Conservation (phyloP, 2,329 filamentous ascomycete species). For the Anthostomella pinea region DNA sequence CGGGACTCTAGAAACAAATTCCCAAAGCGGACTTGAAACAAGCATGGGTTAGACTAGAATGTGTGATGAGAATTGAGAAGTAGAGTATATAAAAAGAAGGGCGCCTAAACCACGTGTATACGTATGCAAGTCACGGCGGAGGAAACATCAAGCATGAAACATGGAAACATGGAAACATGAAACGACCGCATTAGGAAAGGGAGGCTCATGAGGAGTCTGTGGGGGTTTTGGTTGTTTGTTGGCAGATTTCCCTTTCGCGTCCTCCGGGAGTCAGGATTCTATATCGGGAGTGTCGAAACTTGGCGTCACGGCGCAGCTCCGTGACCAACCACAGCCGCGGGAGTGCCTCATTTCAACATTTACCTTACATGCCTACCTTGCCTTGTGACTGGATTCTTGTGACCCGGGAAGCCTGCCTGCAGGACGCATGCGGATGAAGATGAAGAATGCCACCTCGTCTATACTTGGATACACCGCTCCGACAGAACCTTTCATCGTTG, state of each 20-base stretch:
- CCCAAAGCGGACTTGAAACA: conserved; percentile 3
- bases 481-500: too few relatives aligned
- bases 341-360: too few relatives aligned
- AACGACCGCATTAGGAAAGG: conserved; percentile 3
- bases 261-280: too few relatives aligned
- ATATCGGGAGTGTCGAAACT: conserved; percentile 17
- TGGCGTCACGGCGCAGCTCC: too few relatives aligned
- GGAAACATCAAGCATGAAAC: conserved; percentile 24
- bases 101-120: conserved; percentile 13
- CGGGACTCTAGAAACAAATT: not conserved
- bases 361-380: too few relatives aligned
- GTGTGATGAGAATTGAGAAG: conserved; percentile 1
- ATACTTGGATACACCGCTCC: too few relatives aligned
- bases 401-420: too few relatives aligned
- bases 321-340: too few relatives aligned
- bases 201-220: not conserved
- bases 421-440: too few relatives aligned
- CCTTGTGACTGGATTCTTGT: too few relatives aligned
- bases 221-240: conserved; percentile 12
- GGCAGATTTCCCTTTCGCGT: conserved; percentile 4
- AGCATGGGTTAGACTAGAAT: not conserved
- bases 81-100: conserved; percentile 16
- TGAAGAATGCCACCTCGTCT: too few relatives aligned
- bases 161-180: conserved; percentile 13
- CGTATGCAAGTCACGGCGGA: conserved; percentile 16